Evolutionary conservation across 345 rosid species (phyloP).

Genomic region (Linum trigynum): DNA sequence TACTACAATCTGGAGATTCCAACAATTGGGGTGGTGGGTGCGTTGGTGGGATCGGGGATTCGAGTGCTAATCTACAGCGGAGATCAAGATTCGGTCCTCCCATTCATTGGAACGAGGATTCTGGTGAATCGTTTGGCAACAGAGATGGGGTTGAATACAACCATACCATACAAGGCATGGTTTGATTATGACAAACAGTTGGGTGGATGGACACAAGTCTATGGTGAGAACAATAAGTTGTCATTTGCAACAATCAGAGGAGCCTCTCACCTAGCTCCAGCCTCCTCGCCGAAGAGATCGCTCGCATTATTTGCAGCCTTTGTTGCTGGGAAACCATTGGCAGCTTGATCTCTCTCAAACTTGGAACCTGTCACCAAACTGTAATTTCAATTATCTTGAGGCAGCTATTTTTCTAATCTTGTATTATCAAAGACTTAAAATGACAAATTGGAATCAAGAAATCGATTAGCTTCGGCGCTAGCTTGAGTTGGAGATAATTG

Average conservation of each 20-base stretch:
- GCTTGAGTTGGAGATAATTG: too few relatives aligned
- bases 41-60: slow-evolving; percentile 12
- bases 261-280: slow-evolving; percentile 8
- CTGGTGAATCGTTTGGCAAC: slow-evolving; percentile 15
- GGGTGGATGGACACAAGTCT: slow-evolving; percentile 15
- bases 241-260: slow-evolving; percentile 12
- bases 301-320: slow-evolving; percentile 10
- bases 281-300: slow-evolving; percentile 7
- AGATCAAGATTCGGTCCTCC: slow-evolving; percentile 17
- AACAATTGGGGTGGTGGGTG: slow-evolving; percentile 15
- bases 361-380: background rate
- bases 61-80: slow-evolving; percentile 18
- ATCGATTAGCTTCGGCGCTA: too few relatives aligned
- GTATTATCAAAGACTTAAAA: too few relatives aligned
- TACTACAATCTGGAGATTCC: slow-evolving; percentile 7
- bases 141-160: slow-evolving; percentile 5
- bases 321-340: slow-evolving; percentile 2
- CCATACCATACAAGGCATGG: slow-evolving; percentile 7
- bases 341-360: background rate
- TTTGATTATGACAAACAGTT: slow-evolving; percentile 3
- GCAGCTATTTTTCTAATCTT: too few relatives aligned
- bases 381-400: too few relatives aligned
- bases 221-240: background rate
- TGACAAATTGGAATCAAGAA: too few relatives aligned
- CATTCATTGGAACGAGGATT: slow-evolving; percentile 8